phyloP scores from a whole-genome alignment of 805 yeast species.

The Debaryomyces prosopidis region DNA sequence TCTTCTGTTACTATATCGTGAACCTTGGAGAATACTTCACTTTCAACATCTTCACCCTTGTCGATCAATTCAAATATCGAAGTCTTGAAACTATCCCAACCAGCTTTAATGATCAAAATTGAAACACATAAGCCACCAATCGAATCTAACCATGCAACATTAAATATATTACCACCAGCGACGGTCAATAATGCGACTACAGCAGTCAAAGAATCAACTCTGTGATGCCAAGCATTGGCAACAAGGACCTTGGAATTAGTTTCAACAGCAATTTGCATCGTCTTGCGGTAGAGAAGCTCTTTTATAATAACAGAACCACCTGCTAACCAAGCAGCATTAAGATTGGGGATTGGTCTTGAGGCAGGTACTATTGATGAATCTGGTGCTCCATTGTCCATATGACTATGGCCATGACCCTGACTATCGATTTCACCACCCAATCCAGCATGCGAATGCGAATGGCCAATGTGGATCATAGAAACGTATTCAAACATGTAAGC shows the following conservation, averaged over 20 bases:
- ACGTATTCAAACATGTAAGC: constrained; percentile 56
- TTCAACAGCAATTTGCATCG: constrained; percentile 73
- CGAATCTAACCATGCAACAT: constrained; percentile 84
- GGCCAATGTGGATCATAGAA: constrained; percentile 47
- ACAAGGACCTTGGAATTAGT: constrained; percentile 85
- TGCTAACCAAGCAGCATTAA: constrained; percentile 97
- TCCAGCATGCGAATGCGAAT: constrained; percentile 52
- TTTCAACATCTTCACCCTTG: constrained; percentile 54
- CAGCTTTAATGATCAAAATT: constrained; percentile 77
- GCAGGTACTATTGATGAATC: constrained; percentile 17
- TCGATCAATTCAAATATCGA: constrained; percentile 81
- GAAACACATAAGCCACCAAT: constrained; percentile 91
- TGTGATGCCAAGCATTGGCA: constrained; percentile 99
- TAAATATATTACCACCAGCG: constrained; percentile 76
- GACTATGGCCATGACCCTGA: constrained; percentile 13
- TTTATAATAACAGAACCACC: constrained; percentile 83
- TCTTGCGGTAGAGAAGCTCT: constrained; percentile 84
- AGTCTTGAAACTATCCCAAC: constrained; percentile 67
- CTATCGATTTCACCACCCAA: constrained; percentile 1
- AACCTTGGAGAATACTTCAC: constrained; percentile 48
- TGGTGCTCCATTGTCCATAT: constrained; percentile 25
- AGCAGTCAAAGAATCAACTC: constrained; percentile 91
- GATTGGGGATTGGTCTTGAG: constrained; percentile 41
- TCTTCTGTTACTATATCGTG: constrained; percentile 39
- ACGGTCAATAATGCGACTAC: constrained; percentile 88